phyloP scores from a whole-genome alignment of 1,284 basidiomycete genomes.

The Calocybe gambosa region DNA sequence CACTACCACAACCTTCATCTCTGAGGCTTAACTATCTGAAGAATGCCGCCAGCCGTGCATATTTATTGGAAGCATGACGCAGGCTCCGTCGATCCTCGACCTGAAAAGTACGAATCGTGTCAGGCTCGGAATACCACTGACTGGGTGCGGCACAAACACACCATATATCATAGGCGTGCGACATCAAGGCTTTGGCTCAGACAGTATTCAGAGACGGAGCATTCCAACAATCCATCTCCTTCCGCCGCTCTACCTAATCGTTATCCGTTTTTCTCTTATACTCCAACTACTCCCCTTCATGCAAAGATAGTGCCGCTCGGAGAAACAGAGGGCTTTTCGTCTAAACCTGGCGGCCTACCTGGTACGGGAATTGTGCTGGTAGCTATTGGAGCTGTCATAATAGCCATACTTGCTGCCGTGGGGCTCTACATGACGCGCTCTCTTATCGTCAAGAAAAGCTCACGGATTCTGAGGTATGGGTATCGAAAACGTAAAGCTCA shows the following conservation, averaged over 20 bases:
- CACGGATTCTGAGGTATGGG: conserved; percentile 10
- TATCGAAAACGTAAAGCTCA: conserved; percentile 4
- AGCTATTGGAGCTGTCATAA: conserved; percentile 8
- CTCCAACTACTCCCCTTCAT: conserved; percentile 12
- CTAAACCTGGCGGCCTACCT: conserved; percentile 4
- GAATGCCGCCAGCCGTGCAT: conserved; percentile 2
- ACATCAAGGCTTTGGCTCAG: conserved; percentile 4
- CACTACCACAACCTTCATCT: not conserved
- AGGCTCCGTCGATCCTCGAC: not conserved
- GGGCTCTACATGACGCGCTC: conserved; percentile 12
- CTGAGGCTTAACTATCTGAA: not conserved
- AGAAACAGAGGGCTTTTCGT: not conserved
- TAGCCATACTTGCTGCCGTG: conserved; percentile 3
- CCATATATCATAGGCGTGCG: conserved; percentile 2
- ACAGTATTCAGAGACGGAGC: conserved; percentile 5
- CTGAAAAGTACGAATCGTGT: not conserved
- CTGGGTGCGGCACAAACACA: not conserved
- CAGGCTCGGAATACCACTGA: not conserved
- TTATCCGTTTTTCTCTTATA: conserved; percentile 11
- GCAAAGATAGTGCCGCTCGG: conserved; percentile 15
- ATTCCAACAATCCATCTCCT: not conserved
- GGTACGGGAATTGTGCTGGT: conserved; percentile 10
- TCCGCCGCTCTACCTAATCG: not conserved
- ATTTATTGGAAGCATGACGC: not conserved
- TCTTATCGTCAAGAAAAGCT: conserved; percentile 10